Evolutionary conservation across 805 yeast genomes (phyloP).

Genomic region (Lachancea meyersii): DNA sequence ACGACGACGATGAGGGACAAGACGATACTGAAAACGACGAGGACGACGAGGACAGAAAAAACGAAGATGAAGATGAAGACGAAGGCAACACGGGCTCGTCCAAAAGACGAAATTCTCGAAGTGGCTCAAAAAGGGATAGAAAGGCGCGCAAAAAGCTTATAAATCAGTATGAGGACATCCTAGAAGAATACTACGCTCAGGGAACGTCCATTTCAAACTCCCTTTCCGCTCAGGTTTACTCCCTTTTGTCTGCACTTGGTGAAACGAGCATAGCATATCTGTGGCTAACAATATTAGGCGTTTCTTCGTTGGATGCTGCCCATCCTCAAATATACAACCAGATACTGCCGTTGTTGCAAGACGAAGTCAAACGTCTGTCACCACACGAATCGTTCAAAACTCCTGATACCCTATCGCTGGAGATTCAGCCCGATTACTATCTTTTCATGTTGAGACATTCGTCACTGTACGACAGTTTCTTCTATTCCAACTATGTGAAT

Average conservation of each 20-base stretch:
- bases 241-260: constrained; percentile 73
- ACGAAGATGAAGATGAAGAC: neutral
- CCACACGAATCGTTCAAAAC: constrained; percentile 34
- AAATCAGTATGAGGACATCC: constrained; percentile 43
- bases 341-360: constrained; percentile 66
- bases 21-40: constrained; percentile 18
- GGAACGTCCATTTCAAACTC: constrained; percentile 78
- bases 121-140: neutral
- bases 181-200: constrained; percentile 74
- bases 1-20: constrained; percentile 31
- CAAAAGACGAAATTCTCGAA: neutral
- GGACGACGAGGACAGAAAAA: neutral
- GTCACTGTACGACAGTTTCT: constrained; percentile 85
- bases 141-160: constrained; percentile 40
- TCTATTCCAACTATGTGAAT: constrained; percentile 85
- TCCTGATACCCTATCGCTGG: constrained; percentile 43
- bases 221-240: constrained; percentile 70
- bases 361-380: constrained; percentile 73
- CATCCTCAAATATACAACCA: constrained; percentile 70
- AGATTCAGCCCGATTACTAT: constrained; percentile 77
- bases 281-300: constrained; percentile 88
- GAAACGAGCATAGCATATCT: constrained; percentile 62
- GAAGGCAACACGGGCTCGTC: constrained; percentile 15
- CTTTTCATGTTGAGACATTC: constrained; percentile 85
- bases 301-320: constrained; percentile 68